Base-by-base conservation (phyloP, 1,284 basidiomycete species). In the Vanrija sp. region DNA sequence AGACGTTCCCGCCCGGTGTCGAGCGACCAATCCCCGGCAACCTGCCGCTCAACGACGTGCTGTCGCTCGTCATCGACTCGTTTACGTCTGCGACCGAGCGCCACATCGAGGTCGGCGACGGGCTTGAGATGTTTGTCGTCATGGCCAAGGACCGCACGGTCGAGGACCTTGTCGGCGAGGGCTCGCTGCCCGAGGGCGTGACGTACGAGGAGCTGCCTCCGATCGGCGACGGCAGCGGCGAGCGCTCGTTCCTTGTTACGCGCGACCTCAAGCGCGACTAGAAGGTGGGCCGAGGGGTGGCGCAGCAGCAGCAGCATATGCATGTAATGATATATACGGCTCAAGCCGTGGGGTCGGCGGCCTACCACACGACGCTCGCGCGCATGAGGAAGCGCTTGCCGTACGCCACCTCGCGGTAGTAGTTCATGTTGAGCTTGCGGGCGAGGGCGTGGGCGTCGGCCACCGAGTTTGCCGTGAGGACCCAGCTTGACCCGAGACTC, bases 21-120 rank as follows among this genome's bases (percentile, higher is more conserved):
- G 58, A 80, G 85, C 61, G 82, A 82, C 60, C 80, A 78, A 85
- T 89, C 70, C 89, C 90, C 43, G 79, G 80, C 37, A 88, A 93
- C 76, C 78, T 96, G 44, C 87, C 91, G 15, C 79, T 97, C 57
- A 75, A 81, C 20, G 85, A 84, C 23, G 91, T 96, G 4, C 78
- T 95, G 49, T 79, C 83, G 25, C 84, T 97, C 70, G 90, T 96
- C 62, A 88, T 90, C 57, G 93, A 97, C 78, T 75, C 77, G 18
- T 80, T 79, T 66, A 89, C 90, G 19, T 85, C 89, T 61, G 93
- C 93, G 31, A 95, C 93, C 14, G 93, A 97, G 78, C 84, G 93
- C 62, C 93, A 97, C 75, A 97, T 97, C 71, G 92, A 96, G 83
- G 92, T 97, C 57, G 93, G 93, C 50, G 93, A 97, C 73, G 89